These are phyloP conservation scores for Arabidopsis thaliana DNA, from an alignment of 345 rosid species.

Conservation along the genomic window DNA sequence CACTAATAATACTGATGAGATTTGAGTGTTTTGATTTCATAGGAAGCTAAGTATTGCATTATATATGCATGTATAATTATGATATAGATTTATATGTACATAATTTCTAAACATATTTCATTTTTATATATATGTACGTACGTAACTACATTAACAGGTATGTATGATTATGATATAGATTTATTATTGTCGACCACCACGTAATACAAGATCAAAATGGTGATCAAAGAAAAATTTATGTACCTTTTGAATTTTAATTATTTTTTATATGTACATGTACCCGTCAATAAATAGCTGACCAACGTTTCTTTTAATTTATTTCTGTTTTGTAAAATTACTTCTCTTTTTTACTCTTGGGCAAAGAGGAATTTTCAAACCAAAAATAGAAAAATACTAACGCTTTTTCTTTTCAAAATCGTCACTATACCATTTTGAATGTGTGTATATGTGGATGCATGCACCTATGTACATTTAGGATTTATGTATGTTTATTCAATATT, in stretches of 20 bases:
- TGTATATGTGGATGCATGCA: slow-evolving; percentile 11
- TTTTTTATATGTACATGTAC: neutral
- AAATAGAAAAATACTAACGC: neutral
- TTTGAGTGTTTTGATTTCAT: slow-evolving; percentile 1
- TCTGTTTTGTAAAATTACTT: neutral
- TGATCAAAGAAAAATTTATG: neutral
- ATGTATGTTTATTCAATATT: slow-evolving; percentile 1
- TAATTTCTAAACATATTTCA: neutral
- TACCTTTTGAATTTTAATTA: neutral
- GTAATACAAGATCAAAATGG: neutral
- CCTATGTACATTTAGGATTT: neutral
- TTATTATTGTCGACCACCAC: neutral
- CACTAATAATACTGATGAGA: neutral
- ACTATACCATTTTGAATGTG: neutral
- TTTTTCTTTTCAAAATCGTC: neutral
- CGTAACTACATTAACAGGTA: slow-evolving; percentile 1
- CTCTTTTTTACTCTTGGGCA: neutral
- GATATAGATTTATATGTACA: neutral
- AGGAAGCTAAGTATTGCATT: slow-evolving; percentile 3
- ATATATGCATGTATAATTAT: neutral
- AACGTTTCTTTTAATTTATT: neutral
- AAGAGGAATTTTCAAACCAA: neutral
- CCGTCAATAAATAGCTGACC: neutral
- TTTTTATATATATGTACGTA: neutral
- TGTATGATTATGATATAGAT: neutral